These are phyloP conservation scores for Alternaria gansuensis DNA, from an alignment of 2,329 filamentous ascomycete genomes.

Conservation along the genomic window DNA sequence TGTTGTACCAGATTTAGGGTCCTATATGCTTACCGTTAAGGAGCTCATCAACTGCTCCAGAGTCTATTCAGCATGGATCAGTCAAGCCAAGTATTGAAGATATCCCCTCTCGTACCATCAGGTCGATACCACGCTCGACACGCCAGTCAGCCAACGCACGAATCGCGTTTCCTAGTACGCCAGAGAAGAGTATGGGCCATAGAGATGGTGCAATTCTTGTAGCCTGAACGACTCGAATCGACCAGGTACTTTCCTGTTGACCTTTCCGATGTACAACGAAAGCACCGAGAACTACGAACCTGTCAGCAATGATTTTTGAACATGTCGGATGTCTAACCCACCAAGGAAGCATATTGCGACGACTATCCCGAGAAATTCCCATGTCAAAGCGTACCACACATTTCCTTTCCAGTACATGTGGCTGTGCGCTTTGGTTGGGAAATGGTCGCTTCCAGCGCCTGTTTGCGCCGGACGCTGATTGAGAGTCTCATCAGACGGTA, in stretches of 20 bases:
- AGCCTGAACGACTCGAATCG: slow-evolving; percentile 11
- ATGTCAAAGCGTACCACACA: not conserved
- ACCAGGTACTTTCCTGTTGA: not conserved
- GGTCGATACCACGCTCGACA: slow-evolving; percentile 16
- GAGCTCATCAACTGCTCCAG: not conserved
- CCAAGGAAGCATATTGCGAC: not conserved
- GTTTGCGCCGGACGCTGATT: not conserved
- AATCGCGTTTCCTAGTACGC: slow-evolving; percentile 19
- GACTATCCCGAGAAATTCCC: not conserved
- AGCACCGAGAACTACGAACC: not conserved
- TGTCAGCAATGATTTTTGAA: not conserved
- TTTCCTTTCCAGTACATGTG: not conserved
- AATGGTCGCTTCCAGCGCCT: not conserved
- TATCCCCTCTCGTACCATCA: slow-evolving; percentile 2
- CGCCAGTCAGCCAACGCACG: slow-evolving; percentile 18
- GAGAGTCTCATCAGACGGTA: not conserved
- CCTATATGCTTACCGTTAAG: not conserved
- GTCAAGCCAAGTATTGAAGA: not conserved
- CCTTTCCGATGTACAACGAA: not conserved
- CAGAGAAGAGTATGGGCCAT: slow-evolving; percentile 23
- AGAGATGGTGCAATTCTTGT: slow-evolving; percentile 18
- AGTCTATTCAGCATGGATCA: not conserved
- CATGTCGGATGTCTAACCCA: not conserved
- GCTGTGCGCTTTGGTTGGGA: not conserved
- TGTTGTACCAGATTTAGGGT: not conserved